phyloP scores from a whole-genome alignment of 208 protist genomes.

The Herpetomonas samuelpessoai region DNA sequence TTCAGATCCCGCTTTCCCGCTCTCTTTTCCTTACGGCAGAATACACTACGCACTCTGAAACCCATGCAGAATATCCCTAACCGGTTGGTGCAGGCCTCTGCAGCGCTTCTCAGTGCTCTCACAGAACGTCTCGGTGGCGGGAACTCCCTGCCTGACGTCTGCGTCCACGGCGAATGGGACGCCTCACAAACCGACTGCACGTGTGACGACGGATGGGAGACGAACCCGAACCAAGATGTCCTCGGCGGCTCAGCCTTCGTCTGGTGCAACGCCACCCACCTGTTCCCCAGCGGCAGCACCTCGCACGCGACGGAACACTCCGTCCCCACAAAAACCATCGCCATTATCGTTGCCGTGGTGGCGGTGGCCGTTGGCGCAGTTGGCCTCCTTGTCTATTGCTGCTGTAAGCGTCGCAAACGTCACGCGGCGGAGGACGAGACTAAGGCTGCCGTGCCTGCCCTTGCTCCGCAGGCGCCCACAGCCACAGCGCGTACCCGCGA shows the following conservation, averaged over 20 bases:
- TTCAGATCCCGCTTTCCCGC: too few species aligned
- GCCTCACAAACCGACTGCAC: background rate
- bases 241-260: background rate
- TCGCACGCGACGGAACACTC: background rate
- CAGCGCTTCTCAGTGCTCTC: too few species aligned
- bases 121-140: background rate
- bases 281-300: background rate
- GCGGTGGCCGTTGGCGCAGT: background rate
- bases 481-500: too few species aligned
- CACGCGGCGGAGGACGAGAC: too few species aligned
- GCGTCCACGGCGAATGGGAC: conserved; percentile 3
- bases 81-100: too few species aligned
- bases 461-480: too few species aligned
- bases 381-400: background rate
- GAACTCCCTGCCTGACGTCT: background rate
- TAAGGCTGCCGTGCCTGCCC: too few species aligned
- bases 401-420: background rate
- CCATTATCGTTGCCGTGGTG: conserved; percentile 3
- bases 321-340: background rate
- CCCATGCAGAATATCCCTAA: too few species aligned
- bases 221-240: background rate
- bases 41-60: too few species aligned
- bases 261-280: background rate
- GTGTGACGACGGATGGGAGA: background rate
- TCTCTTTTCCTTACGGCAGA: too few species aligned